Evolutionary conservation across 2,329 filamentous ascomycete species (phyloP), one percentile per base, ranked within the genome.

Genomic region (Arthroderma uncinatum): DNA sequence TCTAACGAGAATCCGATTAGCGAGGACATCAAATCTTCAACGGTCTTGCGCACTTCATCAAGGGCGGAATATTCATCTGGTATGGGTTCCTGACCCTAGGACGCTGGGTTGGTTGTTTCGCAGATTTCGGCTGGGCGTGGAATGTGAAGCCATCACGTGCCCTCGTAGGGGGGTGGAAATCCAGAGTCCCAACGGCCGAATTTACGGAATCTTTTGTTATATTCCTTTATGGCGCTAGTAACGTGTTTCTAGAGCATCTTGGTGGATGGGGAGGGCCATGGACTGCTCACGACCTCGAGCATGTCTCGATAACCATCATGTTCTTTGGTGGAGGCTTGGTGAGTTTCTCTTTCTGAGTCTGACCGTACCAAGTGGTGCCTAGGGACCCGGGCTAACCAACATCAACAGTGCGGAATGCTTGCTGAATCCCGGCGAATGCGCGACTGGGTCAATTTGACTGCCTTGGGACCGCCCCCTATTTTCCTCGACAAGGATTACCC

Each of bases 41-140:
- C 63, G 89, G 92, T 1, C 78, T 96, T 42, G 92, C 92, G 6
- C 92, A 97, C 68, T 95, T 89, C 75, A 84, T 96, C 70, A 97
- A 97, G 70, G 92, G 92, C 48, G 88, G 88, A 2, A 86, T 97
- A 56, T 97, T 97, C 76, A 89, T 96, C 74, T 93, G 89, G 84
- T 88, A 94, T 61, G 92, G 92, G 7, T 73, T 95, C 19, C 74
- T 96, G 59, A 95, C 89, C 0, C 78, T 97, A 2, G 90, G 89
- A 30, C 85, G 92, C 57, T 96, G 89, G 86, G 83, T 90, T 67
- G 92, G 92, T 25, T 87, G 87, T 69, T 97, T 95, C 69, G 84
- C 87, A 58, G 88, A 95, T 59, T 80, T 92, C 57, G 92, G 92
- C 62, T 97, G 92, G 92, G 89, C 90, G 0, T 96, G 92, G 92